phyloP scores from a whole-genome alignment of 2,329 filamentous ascomycete species.

The Cyanodermella asteris region DNA sequence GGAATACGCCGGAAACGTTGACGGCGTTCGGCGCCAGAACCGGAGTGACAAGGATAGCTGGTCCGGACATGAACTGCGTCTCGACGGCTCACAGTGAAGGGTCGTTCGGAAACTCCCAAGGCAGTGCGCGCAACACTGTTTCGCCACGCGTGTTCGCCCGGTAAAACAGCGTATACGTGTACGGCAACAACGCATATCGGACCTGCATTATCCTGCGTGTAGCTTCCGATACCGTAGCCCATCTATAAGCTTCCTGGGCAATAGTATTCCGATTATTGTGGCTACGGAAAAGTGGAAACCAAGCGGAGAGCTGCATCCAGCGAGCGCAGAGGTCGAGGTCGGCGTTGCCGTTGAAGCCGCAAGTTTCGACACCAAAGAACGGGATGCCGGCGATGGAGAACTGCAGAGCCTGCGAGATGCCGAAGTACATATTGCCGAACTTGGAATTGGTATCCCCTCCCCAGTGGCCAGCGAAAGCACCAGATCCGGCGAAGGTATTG shows the following conservation, averaged over 20 bases:
- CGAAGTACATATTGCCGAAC: constrained; percentile 52
- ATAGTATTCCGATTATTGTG: constrained; percentile 43
- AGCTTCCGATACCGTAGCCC: constrained; percentile 43
- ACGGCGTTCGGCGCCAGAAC: constrained; percentile 41
- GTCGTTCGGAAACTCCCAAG: constrained; percentile 55
- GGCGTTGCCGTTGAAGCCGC: constrained; percentile 46
- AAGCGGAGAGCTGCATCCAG: constrained; percentile 47
- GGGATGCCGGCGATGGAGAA: constrained; percentile 56
- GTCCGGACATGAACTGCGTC: constrained; percentile 50
- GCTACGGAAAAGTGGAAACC: constrained; percentile 62
- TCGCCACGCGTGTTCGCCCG: constrained; percentile 40
- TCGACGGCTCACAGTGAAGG: constrained; percentile 44
- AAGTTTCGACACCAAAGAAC: constrained; percentile 53
- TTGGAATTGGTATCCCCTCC: constrained; percentile 46
- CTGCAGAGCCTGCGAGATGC: constrained; percentile 54
- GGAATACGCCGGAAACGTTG: constrained; percentile 46
- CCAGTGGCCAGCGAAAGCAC: constrained; percentile 36
- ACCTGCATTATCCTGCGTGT: constrained; percentile 45
- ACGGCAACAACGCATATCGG: constrained; percentile 48
- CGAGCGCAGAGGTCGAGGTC: constrained; percentile 49
- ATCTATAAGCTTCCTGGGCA: constrained; percentile 50
- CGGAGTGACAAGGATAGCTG: constrained; percentile 42
- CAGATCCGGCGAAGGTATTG: constrained; percentile 53
- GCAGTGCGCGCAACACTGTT: constrained; percentile 50
- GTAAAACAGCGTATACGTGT: constrained; percentile 56